phyloP scores from a whole-genome alignment of 257 asterid genomes.

The Ballota nigra region DNA sequence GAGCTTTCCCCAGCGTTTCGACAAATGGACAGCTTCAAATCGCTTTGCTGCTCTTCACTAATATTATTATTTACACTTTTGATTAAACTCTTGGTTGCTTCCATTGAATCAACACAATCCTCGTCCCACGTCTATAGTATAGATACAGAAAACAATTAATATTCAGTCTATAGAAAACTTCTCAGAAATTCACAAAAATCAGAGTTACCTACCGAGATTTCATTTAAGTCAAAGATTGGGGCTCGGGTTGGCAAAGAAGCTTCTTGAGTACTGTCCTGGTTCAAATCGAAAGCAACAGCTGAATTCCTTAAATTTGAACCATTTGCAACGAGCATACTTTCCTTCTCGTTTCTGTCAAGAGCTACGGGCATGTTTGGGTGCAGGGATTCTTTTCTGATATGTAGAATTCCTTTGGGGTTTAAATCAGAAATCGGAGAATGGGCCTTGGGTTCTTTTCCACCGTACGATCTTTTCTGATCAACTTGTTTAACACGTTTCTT shows the following conservation, averaged over 20 bases:
- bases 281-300: slow-evolving; percentile 49
- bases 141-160: background rate
- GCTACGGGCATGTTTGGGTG: slow-evolving; percentile 2
- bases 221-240: slow-evolving; percentile 80
- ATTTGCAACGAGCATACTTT: slow-evolving; percentile 34
- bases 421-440: slow-evolving; percentile 24
- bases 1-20: slow-evolving; percentile 74
- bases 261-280: slow-evolving; percentile 46
- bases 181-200: background rate
- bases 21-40: slow-evolving; percentile 62
- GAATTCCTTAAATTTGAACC: slow-evolving; percentile 27
- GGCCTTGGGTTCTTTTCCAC: slow-evolving; percentile 29
- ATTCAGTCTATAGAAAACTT: background rate
- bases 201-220: slow-evolving; percentile 58
- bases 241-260: slow-evolving; percentile 46
- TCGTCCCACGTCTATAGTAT: slow-evolving; percentile 65
- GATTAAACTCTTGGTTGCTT: slow-evolving; percentile 37
- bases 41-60: slow-evolving; percentile 60
- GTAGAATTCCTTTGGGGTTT: slow-evolving; percentile 37
- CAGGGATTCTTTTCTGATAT: slow-evolving; percentile 30
- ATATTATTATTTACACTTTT: slow-evolving; percentile 43
- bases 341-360: slow-evolving; percentile 41
- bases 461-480: slow-evolving; percentile 23
- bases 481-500: slow-evolving; percentile 37
- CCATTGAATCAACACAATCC: slow-evolving; percentile 44